Percentiles rank a stretch among this genome's conserved stretches.
phyloP scores from a whole-genome alignment of 2,329 filamentous ascomycete genomes.

The Thelonectria olida region DNA sequence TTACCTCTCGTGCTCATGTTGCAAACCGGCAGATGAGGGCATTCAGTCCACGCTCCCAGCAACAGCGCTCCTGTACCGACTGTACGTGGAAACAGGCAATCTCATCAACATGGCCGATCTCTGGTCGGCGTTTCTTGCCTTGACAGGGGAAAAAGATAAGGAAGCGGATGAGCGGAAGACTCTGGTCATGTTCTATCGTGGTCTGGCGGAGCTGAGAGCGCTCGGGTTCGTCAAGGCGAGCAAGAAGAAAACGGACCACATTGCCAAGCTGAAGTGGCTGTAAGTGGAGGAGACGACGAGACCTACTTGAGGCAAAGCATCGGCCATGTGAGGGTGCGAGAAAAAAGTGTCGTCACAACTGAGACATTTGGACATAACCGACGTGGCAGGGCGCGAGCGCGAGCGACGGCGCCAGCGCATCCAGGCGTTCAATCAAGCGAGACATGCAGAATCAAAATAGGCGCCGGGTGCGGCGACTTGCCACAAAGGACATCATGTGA shows the following conservation, averaged over 20 bases:
- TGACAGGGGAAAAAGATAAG: conserved; percentile 57
- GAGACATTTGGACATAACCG: conserved; percentile 36
- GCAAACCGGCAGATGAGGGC: conserved; percentile 58
- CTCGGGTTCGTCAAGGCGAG: conserved; percentile 90
- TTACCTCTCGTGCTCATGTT: conserved; percentile 80
- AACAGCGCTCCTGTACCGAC: conserved; percentile 78
- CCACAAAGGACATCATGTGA: conserved; percentile 39
- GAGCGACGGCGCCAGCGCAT: neutral
- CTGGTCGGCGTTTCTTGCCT: conserved; percentile 78
- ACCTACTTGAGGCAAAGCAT: neutral
- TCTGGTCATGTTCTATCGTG: conserved; percentile 84
- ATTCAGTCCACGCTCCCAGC: conserved; percentile 71
- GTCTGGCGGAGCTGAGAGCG: conserved; percentile 82
- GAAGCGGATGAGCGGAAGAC: conserved; percentile 61
- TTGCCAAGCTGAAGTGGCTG: conserved; percentile 89
- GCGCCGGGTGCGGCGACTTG: conserved; percentile 35
- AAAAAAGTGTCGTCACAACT: conserved; percentile 30
- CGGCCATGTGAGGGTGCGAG: conserved; percentile 3
- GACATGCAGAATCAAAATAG: conserved; percentile 34
- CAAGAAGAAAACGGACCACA: conserved; percentile 90
- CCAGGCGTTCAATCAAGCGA: neutral
- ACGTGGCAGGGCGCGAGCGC: conserved; percentile 32
- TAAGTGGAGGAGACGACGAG: conserved; percentile 1
- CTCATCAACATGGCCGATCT: conserved; percentile 83
- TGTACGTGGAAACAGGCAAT: conserved; percentile 80